A percentile compares a stretch with the other conserved stretches of the same genome.
Evolutionary conservation across 441 rosid species (phyloP).

Genomic region (Syzygium malaccense): DNA sequence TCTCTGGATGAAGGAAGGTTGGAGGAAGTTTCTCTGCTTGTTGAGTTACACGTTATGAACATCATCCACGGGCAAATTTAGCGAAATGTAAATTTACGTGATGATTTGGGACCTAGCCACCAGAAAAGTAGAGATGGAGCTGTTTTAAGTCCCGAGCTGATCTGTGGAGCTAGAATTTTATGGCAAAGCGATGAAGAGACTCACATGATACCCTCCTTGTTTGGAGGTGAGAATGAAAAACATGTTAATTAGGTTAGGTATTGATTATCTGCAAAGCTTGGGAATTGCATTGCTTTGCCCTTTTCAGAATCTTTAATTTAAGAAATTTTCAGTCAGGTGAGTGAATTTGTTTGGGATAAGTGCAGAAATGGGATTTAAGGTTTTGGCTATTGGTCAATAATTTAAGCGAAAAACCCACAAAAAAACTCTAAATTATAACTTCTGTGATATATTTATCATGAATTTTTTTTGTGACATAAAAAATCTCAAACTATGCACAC

Average conservation of each 20-base stretch:
- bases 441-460: no score
- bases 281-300: background rate
- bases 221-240: background rate
- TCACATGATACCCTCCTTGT: background rate
- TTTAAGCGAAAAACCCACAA: no score
- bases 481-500: no score
- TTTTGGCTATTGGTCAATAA: background rate
- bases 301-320: background rate
- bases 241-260: background rate
- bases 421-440: no score
- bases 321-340: background rate
- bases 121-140: background rate
- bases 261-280: background rate
- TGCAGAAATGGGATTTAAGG: background rate
- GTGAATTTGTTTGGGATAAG: background rate
- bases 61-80: background rate
- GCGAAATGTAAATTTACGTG: background rate
- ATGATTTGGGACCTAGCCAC: background rate
- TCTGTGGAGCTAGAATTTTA: background rate
- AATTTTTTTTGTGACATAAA: no score
- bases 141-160: background rate
- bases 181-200: background rate
- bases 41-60: background rate
- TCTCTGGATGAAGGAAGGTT: background rate
- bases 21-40: background rate